Percentiles rank a stretch among this genome's conserved stretches.
Conservation (phyloP, 2,329 filamentous ascomycete genomes). For the Phoma herbarum region DNA sequence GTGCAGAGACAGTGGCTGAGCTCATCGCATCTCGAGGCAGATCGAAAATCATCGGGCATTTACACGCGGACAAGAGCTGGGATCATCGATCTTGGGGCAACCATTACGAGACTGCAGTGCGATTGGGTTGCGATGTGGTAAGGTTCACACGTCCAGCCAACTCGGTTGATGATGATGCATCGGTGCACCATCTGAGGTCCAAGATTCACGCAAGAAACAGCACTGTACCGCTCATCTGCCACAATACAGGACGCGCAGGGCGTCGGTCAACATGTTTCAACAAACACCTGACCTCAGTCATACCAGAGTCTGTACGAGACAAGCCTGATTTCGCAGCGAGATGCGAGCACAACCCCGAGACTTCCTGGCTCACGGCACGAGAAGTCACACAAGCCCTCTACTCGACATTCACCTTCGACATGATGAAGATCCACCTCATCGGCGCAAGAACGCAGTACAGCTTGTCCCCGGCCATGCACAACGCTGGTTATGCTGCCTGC, state of each 20-base stretch:
- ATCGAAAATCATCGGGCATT: constrained; percentile 69
- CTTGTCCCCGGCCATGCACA: constrained; percentile 81
- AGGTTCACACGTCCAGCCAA: constrained; percentile 67
- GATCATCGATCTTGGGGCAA: constrained; percentile 63
- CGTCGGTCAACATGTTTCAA: constrained; percentile 74
- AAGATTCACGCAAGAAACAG: constrained; percentile 57
- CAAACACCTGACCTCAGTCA: constrained; percentile 68
- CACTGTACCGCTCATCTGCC: constrained; percentile 66
- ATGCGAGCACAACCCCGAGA: constrained; percentile 46
- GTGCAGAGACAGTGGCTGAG: constrained; percentile 60
- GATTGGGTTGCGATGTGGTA: constrained; percentile 68
- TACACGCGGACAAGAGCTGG: constrained; percentile 63
- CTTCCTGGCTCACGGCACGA: constrained; percentile 65
- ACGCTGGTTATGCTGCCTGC: constrained; percentile 70
- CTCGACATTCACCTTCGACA: constrained; percentile 71
- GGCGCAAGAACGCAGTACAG: constrained; percentile 77
- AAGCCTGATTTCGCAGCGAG: constrained; percentile 49
- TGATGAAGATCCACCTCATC: constrained; percentile 76
- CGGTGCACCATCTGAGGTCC: constrained; percentile 64
- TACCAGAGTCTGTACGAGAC: constrained; percentile 57
- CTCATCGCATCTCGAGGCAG: constrained; percentile 62
- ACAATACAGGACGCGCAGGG: constrained; percentile 71
- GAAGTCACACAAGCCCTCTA: constrained; percentile 73
- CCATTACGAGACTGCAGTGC: constrained; percentile 66
- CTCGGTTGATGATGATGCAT: constrained; percentile 69